Conservation (phyloP, 768 basidiomycete species). For the Myochromella boudieri region DNA sequence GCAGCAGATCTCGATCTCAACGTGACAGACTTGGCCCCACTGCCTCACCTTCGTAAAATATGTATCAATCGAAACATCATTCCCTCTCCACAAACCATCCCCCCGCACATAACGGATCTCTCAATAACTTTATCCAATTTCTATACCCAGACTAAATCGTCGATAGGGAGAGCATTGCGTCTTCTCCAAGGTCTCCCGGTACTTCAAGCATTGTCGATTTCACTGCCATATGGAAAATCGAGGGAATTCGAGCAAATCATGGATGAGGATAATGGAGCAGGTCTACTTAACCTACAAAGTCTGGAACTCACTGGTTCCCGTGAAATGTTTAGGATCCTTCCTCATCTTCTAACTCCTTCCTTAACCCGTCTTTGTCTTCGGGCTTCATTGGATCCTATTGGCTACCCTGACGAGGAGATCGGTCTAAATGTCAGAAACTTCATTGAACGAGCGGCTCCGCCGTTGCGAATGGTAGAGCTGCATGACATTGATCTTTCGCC, state of each 20-base stretch:
- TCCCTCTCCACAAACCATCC: constrained; percentile 31
- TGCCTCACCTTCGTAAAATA: constrained; percentile 33
- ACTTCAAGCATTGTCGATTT: constrained; percentile 42
- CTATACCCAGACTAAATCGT: constrained; percentile 19
- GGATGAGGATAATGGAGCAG: constrained; percentile 15
- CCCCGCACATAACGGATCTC: constrained; percentile 33
- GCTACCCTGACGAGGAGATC: constrained; percentile 31
- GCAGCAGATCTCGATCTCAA: constrained; percentile 26
- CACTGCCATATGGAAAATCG: constrained; percentile 30
- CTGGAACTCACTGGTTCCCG: constrained; percentile 29
- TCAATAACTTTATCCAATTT: constrained; percentile 29
- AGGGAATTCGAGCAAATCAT: constrained; percentile 23
- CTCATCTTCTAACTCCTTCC: constrained; percentile 29
- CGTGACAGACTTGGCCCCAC: constrained; percentile 29
- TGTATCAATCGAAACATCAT: constrained; percentile 33
- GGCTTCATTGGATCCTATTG: constrained; percentile 31
- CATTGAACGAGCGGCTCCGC: constrained; percentile 23
- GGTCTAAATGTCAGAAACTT: constrained; percentile 22
- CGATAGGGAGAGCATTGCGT: constrained; percentile 23
- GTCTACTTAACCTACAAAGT: constrained; percentile 23
- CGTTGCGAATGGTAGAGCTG: constrained; percentile 28
- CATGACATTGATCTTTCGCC: constrained; percentile 25
- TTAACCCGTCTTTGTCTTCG: constrained; percentile 40
- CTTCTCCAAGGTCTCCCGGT: constrained; percentile 38
- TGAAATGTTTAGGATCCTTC: constrained; percentile 29